Conservation (phyloP, 257 asterid genomes). For the Solanum lignicaule region DNA sequence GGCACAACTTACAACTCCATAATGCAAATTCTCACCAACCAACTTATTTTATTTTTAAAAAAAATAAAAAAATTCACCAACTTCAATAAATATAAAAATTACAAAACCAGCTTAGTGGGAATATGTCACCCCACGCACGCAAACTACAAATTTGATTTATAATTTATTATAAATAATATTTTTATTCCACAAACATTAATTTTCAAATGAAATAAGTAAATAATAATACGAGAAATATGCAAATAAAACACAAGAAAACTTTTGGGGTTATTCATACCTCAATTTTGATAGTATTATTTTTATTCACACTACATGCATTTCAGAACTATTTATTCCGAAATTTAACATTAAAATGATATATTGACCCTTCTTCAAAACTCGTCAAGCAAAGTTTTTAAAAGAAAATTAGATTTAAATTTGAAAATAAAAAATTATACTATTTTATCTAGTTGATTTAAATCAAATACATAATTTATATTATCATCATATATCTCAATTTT, state of each 20-base stretch:
- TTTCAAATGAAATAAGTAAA: not conserved
- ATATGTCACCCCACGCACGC: not conserved
- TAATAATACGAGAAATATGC: not conserved
- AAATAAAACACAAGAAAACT: not conserved
- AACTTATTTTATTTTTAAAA: not conserved
- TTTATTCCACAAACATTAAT: not conserved
- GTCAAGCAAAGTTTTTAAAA: not conserved
- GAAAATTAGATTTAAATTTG: not conserved
- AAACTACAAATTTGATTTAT: not conserved
- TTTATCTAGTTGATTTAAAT: not conserved
- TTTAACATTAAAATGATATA: not conserved
- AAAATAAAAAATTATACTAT: not conserved
- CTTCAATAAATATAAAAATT: not conserved
- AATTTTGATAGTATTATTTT: not conserved
- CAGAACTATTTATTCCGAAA: not conserved
- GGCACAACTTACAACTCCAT: not conserved
- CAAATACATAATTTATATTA: not conserved
- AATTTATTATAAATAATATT: not conserved
- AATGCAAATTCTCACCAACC: not conserved
- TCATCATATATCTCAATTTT: not conserved
- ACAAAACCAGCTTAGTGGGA: not conserved
- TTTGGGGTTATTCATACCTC: not conserved
- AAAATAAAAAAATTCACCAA: not conserved
- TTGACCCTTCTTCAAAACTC: not conserved
- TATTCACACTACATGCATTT: not conserved